These are phyloP conservation scores for Trichoderma reesei DNA, from an alignment of 495 filamentous ascomycete genomes.

Conservation along the genomic window DNA sequence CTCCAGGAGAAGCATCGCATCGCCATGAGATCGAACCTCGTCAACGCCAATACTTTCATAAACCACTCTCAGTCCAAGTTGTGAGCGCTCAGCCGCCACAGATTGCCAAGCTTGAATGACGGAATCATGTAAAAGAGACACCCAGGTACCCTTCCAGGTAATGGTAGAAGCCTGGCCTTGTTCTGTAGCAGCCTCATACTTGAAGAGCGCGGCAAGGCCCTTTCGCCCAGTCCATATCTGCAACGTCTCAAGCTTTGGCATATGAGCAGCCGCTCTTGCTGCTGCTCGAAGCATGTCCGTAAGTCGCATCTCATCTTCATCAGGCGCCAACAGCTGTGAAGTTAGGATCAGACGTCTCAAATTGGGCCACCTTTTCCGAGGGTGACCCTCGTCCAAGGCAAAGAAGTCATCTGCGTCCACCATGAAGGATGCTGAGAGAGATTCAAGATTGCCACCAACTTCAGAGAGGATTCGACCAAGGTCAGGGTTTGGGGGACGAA, in stretches of 20 bases:
- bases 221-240: constrained; percentile 31
- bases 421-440: constrained; percentile 27
- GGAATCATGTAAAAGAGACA: constrained; percentile 22
- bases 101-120: constrained; percentile 29
- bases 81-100: constrained; percentile 20
- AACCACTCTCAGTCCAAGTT: constrained; percentile 16
- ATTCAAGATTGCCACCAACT: constrained; percentile 24
- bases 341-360: constrained; percentile 25
- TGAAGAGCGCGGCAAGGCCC: constrained; percentile 27
- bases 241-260: constrained; percentile 30
- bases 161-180: constrained; percentile 19
- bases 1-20: constrained; percentile 22
- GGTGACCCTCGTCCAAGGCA: constrained; percentile 14
- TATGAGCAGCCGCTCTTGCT: constrained; percentile 26
- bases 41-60: constrained; percentile 20
- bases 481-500: constrained; percentile 18
- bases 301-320: constrained; percentile 19
- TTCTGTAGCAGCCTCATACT: constrained; percentile 20
- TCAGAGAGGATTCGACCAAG: constrained; percentile 21
- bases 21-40: constrained; percentile 26
- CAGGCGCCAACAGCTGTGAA: constrained; percentile 22
- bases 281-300: constrained; percentile 24
- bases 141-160: constrained; percentile 29
- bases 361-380: constrained; percentile 28
- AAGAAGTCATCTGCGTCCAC: constrained; percentile 30